phyloP scores from a whole-genome alignment of 129 eudicot species.

The Lactuca sativa region DNA sequence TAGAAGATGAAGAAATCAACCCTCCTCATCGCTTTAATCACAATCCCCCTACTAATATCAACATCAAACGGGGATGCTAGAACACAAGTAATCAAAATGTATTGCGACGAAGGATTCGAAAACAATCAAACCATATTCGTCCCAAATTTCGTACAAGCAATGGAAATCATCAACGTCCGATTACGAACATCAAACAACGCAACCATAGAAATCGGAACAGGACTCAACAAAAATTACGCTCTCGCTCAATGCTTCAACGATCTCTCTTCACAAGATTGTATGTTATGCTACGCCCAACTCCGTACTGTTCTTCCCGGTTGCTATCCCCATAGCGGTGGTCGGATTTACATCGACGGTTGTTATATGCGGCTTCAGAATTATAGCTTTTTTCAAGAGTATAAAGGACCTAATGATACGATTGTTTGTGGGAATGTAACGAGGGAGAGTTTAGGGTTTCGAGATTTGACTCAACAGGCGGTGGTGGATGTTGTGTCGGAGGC shows the following conservation, averaged over 20 bases:
- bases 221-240: constrained; percentile 40
- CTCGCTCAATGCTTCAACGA: constrained; percentile 73
- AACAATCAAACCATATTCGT: constrained; percentile 37
- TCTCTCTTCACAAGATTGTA: constrained; percentile 63
- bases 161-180: constrained; percentile 46
- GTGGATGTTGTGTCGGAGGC: constrained; percentile 38
- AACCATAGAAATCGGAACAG: constrained; percentile 39
- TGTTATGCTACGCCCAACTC: constrained; percentile 55
- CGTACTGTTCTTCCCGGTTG: constrained; percentile 66
- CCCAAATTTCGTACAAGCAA: constrained; percentile 49
- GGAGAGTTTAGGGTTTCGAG: constrained; percentile 37
- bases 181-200: constrained; percentile 47
- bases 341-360: constrained; percentile 67
- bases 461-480: constrained; percentile 41
- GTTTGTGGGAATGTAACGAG: constrained; percentile 57
- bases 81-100: constrained; percentile 36
- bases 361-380: constrained; percentile 57
- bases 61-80: constrained; percentile 52
- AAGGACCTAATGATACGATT: constrained; percentile 37
- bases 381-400: constrained; percentile 47
- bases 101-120: constrained; percentile 32
- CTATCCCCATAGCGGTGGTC: constrained; percentile 51
- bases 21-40: constrained; percentile 12
- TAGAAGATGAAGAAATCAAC: constrained; percentile 28
- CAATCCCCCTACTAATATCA: constrained; percentile 28